Evolutionary conservation across 495 filamentous ascomycete species (phyloP).

Genomic region (Xylaria sp.): DNA sequence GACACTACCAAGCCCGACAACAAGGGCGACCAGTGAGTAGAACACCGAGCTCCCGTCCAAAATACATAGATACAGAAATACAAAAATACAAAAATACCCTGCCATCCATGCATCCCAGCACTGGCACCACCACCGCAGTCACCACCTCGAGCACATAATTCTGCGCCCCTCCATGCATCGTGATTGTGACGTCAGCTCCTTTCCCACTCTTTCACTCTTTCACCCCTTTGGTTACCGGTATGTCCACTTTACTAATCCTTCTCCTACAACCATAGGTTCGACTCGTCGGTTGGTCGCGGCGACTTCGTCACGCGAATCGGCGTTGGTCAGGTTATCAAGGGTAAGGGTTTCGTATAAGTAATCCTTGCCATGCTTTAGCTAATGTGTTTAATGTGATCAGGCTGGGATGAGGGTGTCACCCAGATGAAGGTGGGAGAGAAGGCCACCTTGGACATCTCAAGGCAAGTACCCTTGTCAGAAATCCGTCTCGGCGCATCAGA

Average conservation of each 20-base stretch:
- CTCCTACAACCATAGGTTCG: constrained; percentile 65
- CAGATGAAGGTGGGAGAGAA: constrained; percentile 84
- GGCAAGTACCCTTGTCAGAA: constrained; percentile 57
- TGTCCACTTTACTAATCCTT: constrained; percentile 22
- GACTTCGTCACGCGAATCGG: constrained; percentile 75
- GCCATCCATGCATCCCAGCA: not conserved
- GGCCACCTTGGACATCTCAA: constrained; percentile 75
- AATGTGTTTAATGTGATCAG: constrained; percentile 51
- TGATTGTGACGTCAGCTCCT: constrained; percentile 26
- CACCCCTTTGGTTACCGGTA: not conserved
- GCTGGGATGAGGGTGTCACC: constrained; percentile 86
- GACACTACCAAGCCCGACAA: constrained; percentile 60
- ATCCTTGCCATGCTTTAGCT: constrained; percentile 18
- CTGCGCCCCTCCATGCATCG: not conserved
- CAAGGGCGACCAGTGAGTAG: constrained; percentile 57
- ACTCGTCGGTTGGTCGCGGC: constrained; percentile 72
- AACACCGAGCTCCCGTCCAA: no score
- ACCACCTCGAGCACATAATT: not conserved
- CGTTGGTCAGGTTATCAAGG: constrained; percentile 77
- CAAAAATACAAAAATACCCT: constrained; percentile 17
- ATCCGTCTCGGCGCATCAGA: not conserved
- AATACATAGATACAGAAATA: no score
- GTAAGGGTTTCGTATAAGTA: constrained; percentile 49
- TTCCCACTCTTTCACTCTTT: no score
- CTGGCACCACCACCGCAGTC: not conserved